Evolutionary conservation across 2,329 filamentous ascomycete genomes (phyloP).

Genomic region (Aspergillus fumigatus): DNA sequence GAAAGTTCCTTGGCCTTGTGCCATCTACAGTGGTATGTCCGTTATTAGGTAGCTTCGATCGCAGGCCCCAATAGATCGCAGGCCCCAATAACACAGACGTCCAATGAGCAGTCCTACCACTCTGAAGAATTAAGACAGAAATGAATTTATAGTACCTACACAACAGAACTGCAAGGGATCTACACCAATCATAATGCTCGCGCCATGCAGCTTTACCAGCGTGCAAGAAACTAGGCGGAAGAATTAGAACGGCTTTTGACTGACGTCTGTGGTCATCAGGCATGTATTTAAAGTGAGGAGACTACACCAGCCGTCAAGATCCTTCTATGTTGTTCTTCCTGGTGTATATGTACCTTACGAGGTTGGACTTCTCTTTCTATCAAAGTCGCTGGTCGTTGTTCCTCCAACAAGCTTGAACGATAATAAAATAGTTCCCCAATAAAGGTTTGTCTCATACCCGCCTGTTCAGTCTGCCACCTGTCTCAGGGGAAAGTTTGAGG

Average conservation of each 20-base stretch:
- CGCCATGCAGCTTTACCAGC: too few relatives aligned
- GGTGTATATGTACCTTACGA: not conserved
- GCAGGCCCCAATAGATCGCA: not conserved
- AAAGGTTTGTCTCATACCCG: not conserved
- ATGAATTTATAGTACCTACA: not conserved
- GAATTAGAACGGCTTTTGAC: not conserved
- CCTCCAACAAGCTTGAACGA: not conserved
- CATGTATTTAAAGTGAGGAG: not conserved
- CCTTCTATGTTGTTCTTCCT: not conserved
- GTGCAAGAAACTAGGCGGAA: not conserved
- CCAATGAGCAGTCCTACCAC: not conserved
- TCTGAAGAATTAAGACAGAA: not conserved
- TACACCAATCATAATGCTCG: not conserved
- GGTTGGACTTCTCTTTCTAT: not conserved
- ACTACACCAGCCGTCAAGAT: not conserved
- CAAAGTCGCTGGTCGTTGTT: not conserved
- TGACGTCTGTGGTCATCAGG: not conserved
- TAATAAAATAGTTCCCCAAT: not conserved
- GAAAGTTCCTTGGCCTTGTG: conserved; percentile 7
- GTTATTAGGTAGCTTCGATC: not conserved
- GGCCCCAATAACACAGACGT: not conserved
- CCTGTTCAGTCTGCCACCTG: not conserved
- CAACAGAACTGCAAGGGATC: not conserved
- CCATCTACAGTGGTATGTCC: conserved; percentile 5
- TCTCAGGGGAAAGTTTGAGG: not conserved